phyloP scores from a whole-genome alignment of 2,329 filamentous ascomycete species.

The Talaromyces verruculosus region DNA sequence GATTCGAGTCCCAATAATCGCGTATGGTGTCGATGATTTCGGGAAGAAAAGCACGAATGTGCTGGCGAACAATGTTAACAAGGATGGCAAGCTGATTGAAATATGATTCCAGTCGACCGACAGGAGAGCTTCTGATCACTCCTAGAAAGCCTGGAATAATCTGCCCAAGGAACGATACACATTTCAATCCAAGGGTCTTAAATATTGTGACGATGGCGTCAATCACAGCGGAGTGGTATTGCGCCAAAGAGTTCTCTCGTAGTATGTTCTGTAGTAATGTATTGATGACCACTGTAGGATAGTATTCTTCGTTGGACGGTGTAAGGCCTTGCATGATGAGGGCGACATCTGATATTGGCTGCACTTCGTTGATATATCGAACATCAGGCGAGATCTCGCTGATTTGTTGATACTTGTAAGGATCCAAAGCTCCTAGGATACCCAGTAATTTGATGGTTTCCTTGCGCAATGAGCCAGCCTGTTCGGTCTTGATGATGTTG shows the following conservation, averaged over 20 bases:
- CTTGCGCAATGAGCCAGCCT: constrained; percentile 78
- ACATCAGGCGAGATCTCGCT: constrained; percentile 84
- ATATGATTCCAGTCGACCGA: constrained; percentile 83
- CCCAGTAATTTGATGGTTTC: constrained; percentile 97
- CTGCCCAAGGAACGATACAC: constrained; percentile 87
- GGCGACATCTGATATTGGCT: constrained; percentile 82
- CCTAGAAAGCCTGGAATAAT: constrained; percentile 92
- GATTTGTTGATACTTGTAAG: constrained; percentile 90
- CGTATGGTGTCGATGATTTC: constrained; percentile 83
- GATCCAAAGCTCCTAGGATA: constrained; percentile 89
- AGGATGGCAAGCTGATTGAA: constrained; percentile 94
- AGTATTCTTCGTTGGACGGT: constrained; percentile 97
- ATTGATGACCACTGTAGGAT: constrained; percentile 96
- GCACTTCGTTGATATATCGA: constrained; percentile 66
- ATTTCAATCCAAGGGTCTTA: constrained; percentile 91
- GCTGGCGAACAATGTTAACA: constrained; percentile 92
- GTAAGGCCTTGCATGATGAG: constrained; percentile 97
- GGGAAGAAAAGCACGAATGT: constrained; percentile 86
- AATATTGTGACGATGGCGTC: constrained; percentile 99
- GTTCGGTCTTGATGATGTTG: constrained; percentile 90
- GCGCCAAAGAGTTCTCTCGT: constrained; percentile 82
- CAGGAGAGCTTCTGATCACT: constrained; percentile 79
- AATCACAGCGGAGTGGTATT: constrained; percentile 90
- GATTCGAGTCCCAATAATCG: constrained; percentile 83
- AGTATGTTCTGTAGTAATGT: constrained; percentile 83